A percentile compares a stretch with the other conserved stretches of the same genome.
Evolutionary conservation across 176 grass and related monocot species (phyloP).

Genomic region (Zea luxurians): DNA sequence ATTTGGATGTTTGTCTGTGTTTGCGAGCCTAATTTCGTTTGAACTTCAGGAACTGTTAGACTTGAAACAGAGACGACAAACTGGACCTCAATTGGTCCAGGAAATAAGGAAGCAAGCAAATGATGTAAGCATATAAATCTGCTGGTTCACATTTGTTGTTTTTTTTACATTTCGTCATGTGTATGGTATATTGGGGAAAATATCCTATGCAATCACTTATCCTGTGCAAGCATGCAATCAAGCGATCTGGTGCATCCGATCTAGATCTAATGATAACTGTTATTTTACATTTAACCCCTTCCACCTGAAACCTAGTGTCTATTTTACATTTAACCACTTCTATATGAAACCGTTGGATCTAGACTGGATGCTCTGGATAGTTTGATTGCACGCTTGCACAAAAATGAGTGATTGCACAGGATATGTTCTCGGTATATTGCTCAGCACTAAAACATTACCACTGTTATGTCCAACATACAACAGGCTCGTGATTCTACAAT

Average conservation of each 20-base stretch:
- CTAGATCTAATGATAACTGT: too few relatives aligned
- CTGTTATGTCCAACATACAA: not conserved
- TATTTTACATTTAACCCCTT: too few relatives aligned
- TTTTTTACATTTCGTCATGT: not conserved
- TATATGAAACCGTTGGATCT: too few relatives aligned
- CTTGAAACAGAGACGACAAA: constrained; percentile 57
- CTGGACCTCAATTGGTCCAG: constrained; percentile 64
- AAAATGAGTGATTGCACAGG: too few relatives aligned
- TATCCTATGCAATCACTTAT: too few relatives aligned
- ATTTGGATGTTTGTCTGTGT: constrained; percentile 28
- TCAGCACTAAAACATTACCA: not conserved
- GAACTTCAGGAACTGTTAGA: constrained; percentile 77
- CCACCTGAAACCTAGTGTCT: too few relatives aligned
- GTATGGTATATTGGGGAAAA: constrained; percentile 2
- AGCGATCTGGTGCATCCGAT: too few relatives aligned
- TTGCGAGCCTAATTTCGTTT: constrained; percentile 32
- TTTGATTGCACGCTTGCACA: too few relatives aligned
- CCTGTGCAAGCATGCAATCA: too few relatives aligned
- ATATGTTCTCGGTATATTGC: too few relatives aligned
- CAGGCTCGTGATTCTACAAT: constrained; percentile 86
- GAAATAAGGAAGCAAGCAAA: constrained; percentile 97
- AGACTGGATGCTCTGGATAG: too few relatives aligned
- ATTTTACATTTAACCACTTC: too few relatives aligned
- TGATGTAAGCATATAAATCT: constrained; percentile 58
- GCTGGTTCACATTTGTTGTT: constrained; percentile 7